Percentiles rank a stretch among this genome's conserved stretches.
Conservation (phyloP, 1,139 yeast species). For the Suhomyces bokatorum region DNA sequence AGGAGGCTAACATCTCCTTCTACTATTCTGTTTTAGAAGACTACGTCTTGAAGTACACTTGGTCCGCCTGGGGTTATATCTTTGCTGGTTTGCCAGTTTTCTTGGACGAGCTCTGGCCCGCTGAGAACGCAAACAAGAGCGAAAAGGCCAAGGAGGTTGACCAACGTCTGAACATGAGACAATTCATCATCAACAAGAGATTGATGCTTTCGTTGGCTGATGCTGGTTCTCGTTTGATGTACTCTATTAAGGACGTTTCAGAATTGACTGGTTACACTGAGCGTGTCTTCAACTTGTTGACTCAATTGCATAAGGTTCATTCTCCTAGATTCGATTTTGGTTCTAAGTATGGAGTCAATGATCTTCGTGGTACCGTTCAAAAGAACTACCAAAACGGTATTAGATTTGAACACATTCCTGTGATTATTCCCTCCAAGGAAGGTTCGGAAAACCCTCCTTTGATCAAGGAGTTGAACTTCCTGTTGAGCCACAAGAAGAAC, state of each 20-base stretch:
- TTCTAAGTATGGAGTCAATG: conserved; percentile 48
- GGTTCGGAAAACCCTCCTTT: conserved; percentile 59
- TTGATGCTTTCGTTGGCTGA: conserved; percentile 89
- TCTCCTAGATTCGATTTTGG: conserved; percentile 68
- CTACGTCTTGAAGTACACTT: conserved; percentile 82
- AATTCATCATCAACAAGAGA: conserved; percentile 86
- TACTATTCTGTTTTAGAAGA: conserved; percentile 77
- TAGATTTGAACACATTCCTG: conserved; percentile 79
- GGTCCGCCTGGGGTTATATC: conserved; percentile 93
- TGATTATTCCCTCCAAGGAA: conserved; percentile 68
- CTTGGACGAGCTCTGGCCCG: conserved; percentile 46
- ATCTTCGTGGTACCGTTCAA: conserved; percentile 81
- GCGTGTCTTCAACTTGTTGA: conserved; percentile 72
- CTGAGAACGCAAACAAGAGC: conserved; percentile 14
- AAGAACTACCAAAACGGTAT: conserved; percentile 70
- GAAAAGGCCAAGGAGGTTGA: conserved; percentile 23
- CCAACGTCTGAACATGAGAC: conserved; percentile 69
- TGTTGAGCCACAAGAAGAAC: conserved; percentile 66
- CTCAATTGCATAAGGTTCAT: conserved; percentile 81
- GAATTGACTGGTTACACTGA: conserved; percentile 90
- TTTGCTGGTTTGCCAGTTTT: conserved; percentile 87
- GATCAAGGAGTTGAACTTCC: conserved; percentile 60
- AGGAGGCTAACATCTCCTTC: conserved; percentile 53
- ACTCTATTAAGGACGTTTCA: conserved; percentile 89
- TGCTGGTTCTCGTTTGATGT: conserved; percentile 96